These are phyloP conservation scores for Neurospora hispaniola DNA, from an alignment of 495 filamentous ascomycete species.

Conservation along the genomic window DNA sequence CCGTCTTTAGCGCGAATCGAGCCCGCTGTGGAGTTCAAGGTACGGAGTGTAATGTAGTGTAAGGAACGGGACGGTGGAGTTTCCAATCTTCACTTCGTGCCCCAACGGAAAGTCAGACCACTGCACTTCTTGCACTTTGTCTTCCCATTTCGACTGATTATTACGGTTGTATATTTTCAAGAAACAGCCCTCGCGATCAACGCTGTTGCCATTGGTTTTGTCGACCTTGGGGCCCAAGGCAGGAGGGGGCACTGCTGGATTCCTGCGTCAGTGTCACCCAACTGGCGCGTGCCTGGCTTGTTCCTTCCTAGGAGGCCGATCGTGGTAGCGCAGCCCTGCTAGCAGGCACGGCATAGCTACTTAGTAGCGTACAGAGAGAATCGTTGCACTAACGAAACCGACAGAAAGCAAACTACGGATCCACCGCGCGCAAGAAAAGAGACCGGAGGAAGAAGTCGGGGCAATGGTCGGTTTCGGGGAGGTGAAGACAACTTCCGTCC, in stretches of 20 bases:
- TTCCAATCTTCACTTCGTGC: not conserved
- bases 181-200: not conserved
- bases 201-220: not conserved
- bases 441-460: not conserved
- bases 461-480: not conserved
- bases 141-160: not conserved
- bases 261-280: not conserved
- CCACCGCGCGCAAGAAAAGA: not conserved
- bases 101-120: not conserved
- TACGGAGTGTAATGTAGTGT: too few relatives aligned
- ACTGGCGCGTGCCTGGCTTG: not conserved
- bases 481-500: not conserved
- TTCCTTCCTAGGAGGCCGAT: not conserved
- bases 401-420: not conserved
- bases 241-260: not conserved
- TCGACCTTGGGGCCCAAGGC: not conserved
- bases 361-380: not conserved
- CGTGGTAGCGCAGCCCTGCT: not conserved
- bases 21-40: not conserved
- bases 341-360: not conserved
- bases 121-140: not conserved
- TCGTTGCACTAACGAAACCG: not conserved
- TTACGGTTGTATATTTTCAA: not conserved
- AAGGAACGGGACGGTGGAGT: not conserved
- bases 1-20: not conserved